Evolutionary conservation across 1,139 yeast genomes (phyloP), one percentile per base, ranked within the genome.

Genomic region (Magnusiomyces paraingens): DNA sequence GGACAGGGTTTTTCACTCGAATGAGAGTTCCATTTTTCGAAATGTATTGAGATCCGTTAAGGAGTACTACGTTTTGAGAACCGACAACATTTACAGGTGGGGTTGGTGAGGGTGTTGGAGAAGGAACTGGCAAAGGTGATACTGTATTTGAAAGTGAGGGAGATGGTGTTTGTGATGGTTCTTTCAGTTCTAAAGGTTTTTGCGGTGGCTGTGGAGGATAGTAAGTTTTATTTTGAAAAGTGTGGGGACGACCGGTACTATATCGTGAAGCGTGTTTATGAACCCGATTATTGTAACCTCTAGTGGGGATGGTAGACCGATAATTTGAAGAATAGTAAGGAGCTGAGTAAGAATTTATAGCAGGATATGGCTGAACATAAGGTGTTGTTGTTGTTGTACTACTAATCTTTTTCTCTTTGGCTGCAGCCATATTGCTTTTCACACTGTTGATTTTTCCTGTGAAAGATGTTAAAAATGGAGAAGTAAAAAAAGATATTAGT

Each of bases 381-480:
- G 35, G 20, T 21, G 32, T 20, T 39, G 52, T 36, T 21, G 32
- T 20, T 39, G 52, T 36, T 18, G 41, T 26, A 26, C 32, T 26
- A 8, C 8, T 26, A 5, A 8, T 26, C 32, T 26, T 26, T 26
- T 26, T 26, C 8, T 26, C 32, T 26, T 26, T 29, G 32, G 18
- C 49, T 41, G 51, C 15, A 20, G 21, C n/a, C 42, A 47, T 17
- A 18, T 2, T 11, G 36, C 49, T 54, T 38, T 54, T 54, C 38
- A 51, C 53, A 15, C 47, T 46, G 22, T 54, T 54, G 38, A 54
- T 54, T 52, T 54, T 51, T 26, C 54, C 57, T 54, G 14, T 3
- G 41, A n/a, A 5, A 39, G 17, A 12, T 18, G 20, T 41, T 36
- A 39, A n/a, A 35, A 12, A 21, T 32, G 12, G 29, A 32, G 6